Evolutionary conservation across 345 rosid genomes (phyloP).

Genomic region (Populus euphratica): DNA sequence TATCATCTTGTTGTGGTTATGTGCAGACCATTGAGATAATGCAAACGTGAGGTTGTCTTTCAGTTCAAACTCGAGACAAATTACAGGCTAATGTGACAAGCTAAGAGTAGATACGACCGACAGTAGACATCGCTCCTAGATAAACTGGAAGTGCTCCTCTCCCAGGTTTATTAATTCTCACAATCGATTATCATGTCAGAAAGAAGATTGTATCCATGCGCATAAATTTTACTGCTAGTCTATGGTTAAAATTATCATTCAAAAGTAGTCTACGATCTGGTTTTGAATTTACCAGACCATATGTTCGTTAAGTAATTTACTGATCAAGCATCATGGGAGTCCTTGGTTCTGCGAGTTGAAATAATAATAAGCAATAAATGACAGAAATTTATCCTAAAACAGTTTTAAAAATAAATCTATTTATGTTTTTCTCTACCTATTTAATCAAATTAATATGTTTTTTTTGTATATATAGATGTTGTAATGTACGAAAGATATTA

Average conservation of each 20-base stretch:
- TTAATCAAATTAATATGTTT: too few species aligned
- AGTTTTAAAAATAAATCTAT: too few species aligned
- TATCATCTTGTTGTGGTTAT: neutral
- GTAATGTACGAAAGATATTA: too few species aligned
- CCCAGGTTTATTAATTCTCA: neutral
- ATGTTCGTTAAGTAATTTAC: neutral
- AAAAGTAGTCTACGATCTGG: neutral
- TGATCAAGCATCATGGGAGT: neutral
- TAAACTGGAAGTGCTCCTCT: neutral
- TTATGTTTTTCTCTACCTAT: too few species aligned
- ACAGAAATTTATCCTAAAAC: too few species aligned
- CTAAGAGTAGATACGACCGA: neutral
- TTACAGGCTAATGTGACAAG: slow-evolving; percentile 9
- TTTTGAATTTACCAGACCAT: neutral
- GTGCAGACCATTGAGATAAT: slow-evolving; percentile 11
- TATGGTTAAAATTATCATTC: neutral
- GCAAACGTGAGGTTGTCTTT: slow-evolving; percentile 29
- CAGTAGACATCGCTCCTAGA: neutral
- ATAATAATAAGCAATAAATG: too few species aligned
- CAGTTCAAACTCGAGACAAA: neutral
- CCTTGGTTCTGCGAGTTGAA: neutral
- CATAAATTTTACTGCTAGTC: neutral
- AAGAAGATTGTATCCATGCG: neutral
- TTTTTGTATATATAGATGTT: too few species aligned
- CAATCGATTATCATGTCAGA: neutral